Conservation (phyloP, 768 basidiomycete genomes). For the Podaxis sp. region DNA sequence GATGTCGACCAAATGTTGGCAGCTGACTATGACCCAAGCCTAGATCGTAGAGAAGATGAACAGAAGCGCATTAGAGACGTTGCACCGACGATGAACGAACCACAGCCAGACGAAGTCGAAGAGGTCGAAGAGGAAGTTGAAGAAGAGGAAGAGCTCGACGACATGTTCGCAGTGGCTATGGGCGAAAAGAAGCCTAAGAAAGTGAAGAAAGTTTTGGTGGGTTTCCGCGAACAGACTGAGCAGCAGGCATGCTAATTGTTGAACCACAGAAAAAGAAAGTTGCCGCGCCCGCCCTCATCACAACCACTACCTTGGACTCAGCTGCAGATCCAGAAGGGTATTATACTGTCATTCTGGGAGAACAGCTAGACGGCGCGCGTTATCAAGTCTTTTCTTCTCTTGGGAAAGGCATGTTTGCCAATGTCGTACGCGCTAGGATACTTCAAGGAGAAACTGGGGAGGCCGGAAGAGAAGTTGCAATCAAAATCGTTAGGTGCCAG, state of each 20-base stretch:
- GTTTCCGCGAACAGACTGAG: slow-evolving; percentile 21
- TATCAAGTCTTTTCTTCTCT: slow-evolving; percentile 94
- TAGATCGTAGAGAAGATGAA: slow-evolving; percentile 85
- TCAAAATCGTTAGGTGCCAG: slow-evolving; percentile 95
- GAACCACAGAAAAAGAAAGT: slow-evolving; percentile 37
- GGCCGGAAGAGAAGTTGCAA: slow-evolving; percentile 77
- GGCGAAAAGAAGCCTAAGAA: slow-evolving; percentile 59
- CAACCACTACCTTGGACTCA: slow-evolving; percentile 75
- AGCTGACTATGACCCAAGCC: slow-evolving; percentile 82
- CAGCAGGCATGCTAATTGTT: neutral
- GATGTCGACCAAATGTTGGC: slow-evolving; percentile 77
- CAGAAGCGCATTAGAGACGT: slow-evolving; percentile 45
- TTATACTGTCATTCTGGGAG: slow-evolving; percentile 91
- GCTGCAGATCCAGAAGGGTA: slow-evolving; percentile 95
- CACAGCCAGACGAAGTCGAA: slow-evolving; percentile 45
- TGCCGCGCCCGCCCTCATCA: slow-evolving; percentile 62
- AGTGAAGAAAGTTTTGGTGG: slow-evolving; percentile 50
- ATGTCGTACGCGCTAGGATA: slow-evolving; percentile 88
- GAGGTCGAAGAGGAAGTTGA: slow-evolving; percentile 62
- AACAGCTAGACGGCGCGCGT: slow-evolving; percentile 86
- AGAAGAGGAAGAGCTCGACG: slow-evolving; percentile 87
- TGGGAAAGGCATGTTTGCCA: slow-evolving; percentile 99
- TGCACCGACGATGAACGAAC: slow-evolving; percentile 32
- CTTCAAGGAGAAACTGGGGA: slow-evolving; percentile 62
- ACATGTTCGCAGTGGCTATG: slow-evolving; percentile 84